Percentiles rank a stretch among this genome's conserved stretches.
Conservation (phyloP, 805 yeast species). For the Scheffersomyces coipomensis region DNA sequence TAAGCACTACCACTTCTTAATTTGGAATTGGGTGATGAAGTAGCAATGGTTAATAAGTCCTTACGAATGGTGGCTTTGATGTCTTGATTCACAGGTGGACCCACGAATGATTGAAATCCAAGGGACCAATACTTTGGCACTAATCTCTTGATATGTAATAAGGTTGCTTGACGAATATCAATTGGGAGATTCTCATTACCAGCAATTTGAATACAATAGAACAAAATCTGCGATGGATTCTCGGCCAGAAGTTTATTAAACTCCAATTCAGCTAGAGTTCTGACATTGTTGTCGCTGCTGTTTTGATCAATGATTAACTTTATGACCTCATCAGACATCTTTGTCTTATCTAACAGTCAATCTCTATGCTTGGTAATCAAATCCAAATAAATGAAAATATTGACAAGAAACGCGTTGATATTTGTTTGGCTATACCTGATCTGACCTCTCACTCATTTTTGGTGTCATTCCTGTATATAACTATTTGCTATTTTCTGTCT, state of each 20-base stretch:
- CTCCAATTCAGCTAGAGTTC: conserved; percentile 52
- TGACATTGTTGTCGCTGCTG: conserved; percentile 48
- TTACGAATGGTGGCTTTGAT: conserved; percentile 52
- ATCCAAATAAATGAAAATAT: too few relatives aligned
- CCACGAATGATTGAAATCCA: conserved; percentile 72
- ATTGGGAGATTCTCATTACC: conserved; percentile 22
- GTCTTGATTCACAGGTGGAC: conserved; percentile 58
- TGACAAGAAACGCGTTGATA: too few relatives aligned
- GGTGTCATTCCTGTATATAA: too few relatives aligned
- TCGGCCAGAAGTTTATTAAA: conserved; percentile 41
- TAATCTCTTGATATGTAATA: conserved; percentile 64
- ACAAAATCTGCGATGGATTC: conserved; percentile 50
- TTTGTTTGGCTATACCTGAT: too few relatives aligned
- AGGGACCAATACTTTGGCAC: conserved; percentile 81
- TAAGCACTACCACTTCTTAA: conserved; percentile 68
- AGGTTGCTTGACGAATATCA: conserved; percentile 56
- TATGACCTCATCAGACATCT: conserved; percentile 6
- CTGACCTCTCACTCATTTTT: too few relatives aligned
- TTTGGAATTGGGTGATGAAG: conserved; percentile 48
- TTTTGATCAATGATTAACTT: conserved; percentile 20
- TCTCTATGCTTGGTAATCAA: too few relatives aligned
- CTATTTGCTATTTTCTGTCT: conserved; percentile 49
- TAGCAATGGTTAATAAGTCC: conserved; percentile 47
- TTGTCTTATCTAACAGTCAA: too few relatives aligned
- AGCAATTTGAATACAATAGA: conserved; percentile 44